These are phyloP conservation scores for Yarrowia bubula DNA, from an alignment of 805 yeast species.

Conservation along the genomic window DNA sequence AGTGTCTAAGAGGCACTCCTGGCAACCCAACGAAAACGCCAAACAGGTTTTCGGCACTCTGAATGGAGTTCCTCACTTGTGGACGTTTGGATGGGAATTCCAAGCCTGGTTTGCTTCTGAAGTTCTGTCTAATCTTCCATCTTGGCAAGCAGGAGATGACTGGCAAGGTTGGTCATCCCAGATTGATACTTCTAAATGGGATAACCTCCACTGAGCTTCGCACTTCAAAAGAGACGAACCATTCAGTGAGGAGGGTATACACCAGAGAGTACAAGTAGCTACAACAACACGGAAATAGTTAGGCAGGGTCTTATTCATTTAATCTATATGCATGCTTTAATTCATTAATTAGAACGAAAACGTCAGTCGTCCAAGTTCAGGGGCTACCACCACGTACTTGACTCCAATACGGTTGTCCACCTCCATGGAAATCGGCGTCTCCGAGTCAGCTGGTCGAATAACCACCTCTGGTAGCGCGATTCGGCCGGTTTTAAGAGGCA, in stretches of 20 bases:
- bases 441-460: conserved; percentile 40
- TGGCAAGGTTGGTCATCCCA: neutral
- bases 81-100: conserved; percentile 3
- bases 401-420: conserved; percentile 65
- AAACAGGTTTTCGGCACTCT: neutral
- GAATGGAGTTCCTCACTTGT: neutral
- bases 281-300: neutral
- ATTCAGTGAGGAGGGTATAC: neutral
- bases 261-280: neutral
- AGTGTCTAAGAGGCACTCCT: neutral
- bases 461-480: conserved; percentile 63
- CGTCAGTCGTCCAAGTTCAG: conserved; percentile 61
- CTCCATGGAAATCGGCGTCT: conserved; percentile 46
- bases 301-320: neutral
- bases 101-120: neutral
- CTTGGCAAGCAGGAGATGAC: neutral
- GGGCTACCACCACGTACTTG: conserved; percentile 68
- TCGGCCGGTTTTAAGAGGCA: conserved; percentile 78
- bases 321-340: conserved; percentile 20
- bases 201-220: neutral
- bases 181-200: neutral
- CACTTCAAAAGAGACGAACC: too few species aligned
- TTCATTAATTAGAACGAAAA: conserved; percentile 49
- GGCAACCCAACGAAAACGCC: conserved; percentile 12
- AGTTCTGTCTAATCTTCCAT: neutral